These are phyloP conservation scores for Przewalskia tangutica DNA, from an alignment of 257 asterid genomes.

Conservation along the genomic window DNA sequence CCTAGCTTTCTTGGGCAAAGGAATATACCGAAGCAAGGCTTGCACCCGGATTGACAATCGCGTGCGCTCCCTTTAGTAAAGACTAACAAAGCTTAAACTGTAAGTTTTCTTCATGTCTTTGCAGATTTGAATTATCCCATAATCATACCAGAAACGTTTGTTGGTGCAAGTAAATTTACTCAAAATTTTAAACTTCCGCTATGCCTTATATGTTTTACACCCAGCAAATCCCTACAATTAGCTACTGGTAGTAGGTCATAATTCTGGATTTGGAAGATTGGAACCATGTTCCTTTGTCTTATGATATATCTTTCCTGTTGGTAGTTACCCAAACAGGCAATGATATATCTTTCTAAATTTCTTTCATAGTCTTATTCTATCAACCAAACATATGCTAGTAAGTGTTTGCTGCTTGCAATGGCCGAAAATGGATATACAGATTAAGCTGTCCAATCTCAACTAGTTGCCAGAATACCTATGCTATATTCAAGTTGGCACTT, in stretches of 20 bases:
- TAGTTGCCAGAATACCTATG: background rate
- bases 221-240: no score
- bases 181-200: no score
- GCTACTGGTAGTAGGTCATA: background rate
- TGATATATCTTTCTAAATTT: background rate
- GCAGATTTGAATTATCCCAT: no score
- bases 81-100: no score
- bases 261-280: background rate
- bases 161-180: no score
- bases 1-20: no score
- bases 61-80: no score
- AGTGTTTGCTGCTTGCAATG: background rate
- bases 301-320: background rate
- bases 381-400: background rate
- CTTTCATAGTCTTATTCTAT: background rate
- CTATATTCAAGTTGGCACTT: background rate
- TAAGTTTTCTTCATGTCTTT: no score
- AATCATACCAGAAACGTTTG: no score
- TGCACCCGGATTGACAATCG: no score
- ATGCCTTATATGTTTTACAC: no score
- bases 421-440: background rate
- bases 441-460: background rate
- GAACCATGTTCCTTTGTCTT: slow-evolving; percentile 15
- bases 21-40: no score
- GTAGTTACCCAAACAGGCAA: slow-evolving; percentile 7